Evolutionary conservation across 177 flowering plant genomes (phyloP), one percentile per base, ranked within the genome.

Genomic region (Telopea speciosissima): DNA sequence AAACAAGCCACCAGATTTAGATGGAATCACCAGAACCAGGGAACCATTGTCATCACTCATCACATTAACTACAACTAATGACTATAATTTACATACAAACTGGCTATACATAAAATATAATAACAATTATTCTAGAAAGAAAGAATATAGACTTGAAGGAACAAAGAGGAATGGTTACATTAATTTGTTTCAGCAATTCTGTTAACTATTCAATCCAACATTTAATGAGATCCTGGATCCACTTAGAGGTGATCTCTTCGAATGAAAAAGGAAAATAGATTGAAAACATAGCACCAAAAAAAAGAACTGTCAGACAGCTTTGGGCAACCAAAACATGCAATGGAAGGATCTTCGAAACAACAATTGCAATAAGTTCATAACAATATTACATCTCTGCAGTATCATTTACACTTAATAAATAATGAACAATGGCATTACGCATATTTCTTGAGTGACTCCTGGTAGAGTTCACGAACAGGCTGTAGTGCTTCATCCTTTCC

Each of bases 401-500:
- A 63, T 10, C n/a, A n/a, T n/a, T n/a, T n/a, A n/a, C n/a, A n/a
- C n/a, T 63, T 49, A 31, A 33, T 21, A 71, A 68, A 49, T 17
- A 25, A 58, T 23, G 28, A 22, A 31, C 14, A 70, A 69, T 24
- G 62, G n/a, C 19, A 13, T 62, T 80, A 96, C 99, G 93, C 82
- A 80, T 89, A 91, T 68, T 85, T 91, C 61, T 65, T 59, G 9
- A 87, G 80, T 17, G 90, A 87, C 31, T 91, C 93, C 63, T 25
- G 67, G 73, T 91, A 96, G 9, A 93, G 89, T 63, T 91, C 91
- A 68, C 95, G 90, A 36, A 89, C 82, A 74, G 83, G 90, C 83
- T 93, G 91, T 40, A 91, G 42, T 70, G 99, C 99, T 80, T 96
- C 99, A 69, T 96, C 97, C 13, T 54, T 62, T n/a, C 80, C 83